phyloP scores from a whole-genome alignment of 2,329 filamentous ascomycete species.

The Aspergillus ochraceus region DNA sequence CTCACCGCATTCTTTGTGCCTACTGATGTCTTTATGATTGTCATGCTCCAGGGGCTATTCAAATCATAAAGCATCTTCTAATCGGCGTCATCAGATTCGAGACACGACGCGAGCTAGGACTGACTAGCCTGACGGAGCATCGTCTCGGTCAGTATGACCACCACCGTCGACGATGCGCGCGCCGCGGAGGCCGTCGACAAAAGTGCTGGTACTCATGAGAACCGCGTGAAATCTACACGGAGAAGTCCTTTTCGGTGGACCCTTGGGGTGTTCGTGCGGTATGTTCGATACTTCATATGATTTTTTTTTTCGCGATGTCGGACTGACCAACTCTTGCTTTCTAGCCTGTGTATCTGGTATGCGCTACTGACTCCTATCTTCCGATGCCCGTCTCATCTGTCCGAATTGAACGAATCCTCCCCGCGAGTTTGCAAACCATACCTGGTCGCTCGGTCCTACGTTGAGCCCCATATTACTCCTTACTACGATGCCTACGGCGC shows the following conservation, averaged over 20 bases:
- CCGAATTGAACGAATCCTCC: slow-evolving; percentile 67
- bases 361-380: slow-evolving; percentile 77
- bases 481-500: slow-evolving; percentile 84
- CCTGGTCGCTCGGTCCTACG: slow-evolving; percentile 61
- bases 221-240: slow-evolving; percentile 14
- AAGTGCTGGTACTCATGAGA: slow-evolving; percentile 10
- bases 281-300: slow-evolving; percentile 17
- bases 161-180: slow-evolving; percentile 28
- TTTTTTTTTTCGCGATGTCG: background rate
- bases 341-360: slow-evolving; percentile 74
- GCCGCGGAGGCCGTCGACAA: slow-evolving; percentile 21
- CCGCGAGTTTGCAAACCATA: slow-evolving; percentile 84
- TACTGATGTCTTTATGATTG: background rate
- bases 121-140: slow-evolving; percentile 1
- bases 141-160: slow-evolving; percentile 21
- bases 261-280: slow-evolving; percentile 37
- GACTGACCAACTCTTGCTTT: background rate
- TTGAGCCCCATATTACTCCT: slow-evolving; percentile 75
- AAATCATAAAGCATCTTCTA: background rate
- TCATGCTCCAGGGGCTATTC: background rate
- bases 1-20: background rate
- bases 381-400: slow-evolving; percentile 71
- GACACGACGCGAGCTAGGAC: background rate
- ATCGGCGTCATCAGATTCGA: slow-evolving; percentile 5
- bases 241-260: slow-evolving; percentile 33